Percentiles rank a stretch among this genome's conserved stretches.
These are phyloP conservation scores for Leccinum subrobustum DNA, from an alignment of 1,284 basidiomycete genomes.

Conservation along the genomic window DNA sequence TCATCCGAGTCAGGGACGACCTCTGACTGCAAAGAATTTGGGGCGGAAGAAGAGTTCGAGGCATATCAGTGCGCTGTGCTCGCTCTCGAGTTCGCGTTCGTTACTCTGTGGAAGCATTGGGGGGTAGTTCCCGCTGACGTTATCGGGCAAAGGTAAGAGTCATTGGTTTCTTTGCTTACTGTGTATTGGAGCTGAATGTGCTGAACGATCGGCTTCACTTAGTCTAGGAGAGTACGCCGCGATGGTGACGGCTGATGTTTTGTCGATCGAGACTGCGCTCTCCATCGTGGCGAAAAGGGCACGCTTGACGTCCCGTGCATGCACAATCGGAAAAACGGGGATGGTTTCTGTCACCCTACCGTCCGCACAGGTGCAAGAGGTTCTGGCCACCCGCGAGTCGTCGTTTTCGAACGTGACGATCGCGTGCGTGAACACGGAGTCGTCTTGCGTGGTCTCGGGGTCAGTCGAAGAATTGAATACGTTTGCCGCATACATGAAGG, in stretches of 20 bases:
- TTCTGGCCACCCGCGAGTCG: slow-evolving; percentile 34
- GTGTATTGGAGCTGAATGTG: background rate
- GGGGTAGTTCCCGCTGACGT: slow-evolving; percentile 58
- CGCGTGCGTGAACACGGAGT: slow-evolving; percentile 61
- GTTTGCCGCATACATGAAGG: slow-evolving; percentile 44
- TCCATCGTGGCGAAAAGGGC: slow-evolving; percentile 56
- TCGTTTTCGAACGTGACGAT: slow-evolving; percentile 44
- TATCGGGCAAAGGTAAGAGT: slow-evolving; percentile 62
- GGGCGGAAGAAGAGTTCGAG: slow-evolving; percentile 37
- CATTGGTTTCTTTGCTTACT: background rate
- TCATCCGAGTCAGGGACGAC: slow-evolving; percentile 9
- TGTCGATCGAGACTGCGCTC: slow-evolving; percentile 55
- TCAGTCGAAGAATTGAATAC: slow-evolving; percentile 40
- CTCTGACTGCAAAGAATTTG: slow-evolving; percentile 13
- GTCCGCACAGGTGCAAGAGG: slow-evolving; percentile 33
- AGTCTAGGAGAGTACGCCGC: slow-evolving; percentile 75
- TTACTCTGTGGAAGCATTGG: slow-evolving; percentile 63
- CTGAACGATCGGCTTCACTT: background rate
- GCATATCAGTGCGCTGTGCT: slow-evolving; percentile 57
- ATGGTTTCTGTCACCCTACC: slow-evolving; percentile 58
- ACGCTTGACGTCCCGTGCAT: slow-evolving; percentile 50
- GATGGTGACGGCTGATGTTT: slow-evolving; percentile 54
- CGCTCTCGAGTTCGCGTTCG: slow-evolving; percentile 58
- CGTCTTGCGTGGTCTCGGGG: slow-evolving; percentile 59
- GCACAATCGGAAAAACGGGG: slow-evolving; percentile 44